A percentile compares a stretch with the other conserved stretches of the same genome.
Conservation (phyloP, 768 basidiomycete genomes). For the Phaeolepiota aurea region DNA sequence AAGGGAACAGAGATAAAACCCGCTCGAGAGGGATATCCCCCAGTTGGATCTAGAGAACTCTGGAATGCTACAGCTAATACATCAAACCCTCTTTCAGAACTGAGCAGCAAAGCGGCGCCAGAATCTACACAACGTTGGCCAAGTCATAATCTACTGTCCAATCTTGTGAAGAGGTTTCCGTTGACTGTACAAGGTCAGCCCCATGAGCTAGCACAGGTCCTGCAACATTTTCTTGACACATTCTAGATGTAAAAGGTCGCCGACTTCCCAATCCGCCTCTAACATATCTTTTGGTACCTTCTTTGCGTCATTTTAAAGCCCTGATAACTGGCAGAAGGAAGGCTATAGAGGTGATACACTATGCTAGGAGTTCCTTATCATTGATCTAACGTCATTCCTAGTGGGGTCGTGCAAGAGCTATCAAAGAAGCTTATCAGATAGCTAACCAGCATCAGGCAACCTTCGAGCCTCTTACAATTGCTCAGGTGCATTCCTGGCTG, state of each 20-base stretch:
- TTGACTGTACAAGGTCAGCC: constrained; percentile 31
- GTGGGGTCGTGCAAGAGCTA: constrained; percentile 41
- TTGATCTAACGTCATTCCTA: constrained; percentile 10
- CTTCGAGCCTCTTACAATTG: constrained; percentile 24
- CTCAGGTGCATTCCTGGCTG: constrained; percentile 40
- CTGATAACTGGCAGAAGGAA: constrained; percentile 37
- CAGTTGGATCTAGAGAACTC: constrained; percentile 23
- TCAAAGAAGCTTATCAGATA: constrained; percentile 30
- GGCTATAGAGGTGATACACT: constrained; percentile 36
- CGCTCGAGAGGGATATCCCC: constrained; percentile 17
- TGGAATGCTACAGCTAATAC: too few relatives aligned
- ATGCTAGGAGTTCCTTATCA: not conserved
- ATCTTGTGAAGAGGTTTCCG: constrained; percentile 28
- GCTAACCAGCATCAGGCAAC: constrained; percentile 10
- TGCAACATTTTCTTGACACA: not conserved
- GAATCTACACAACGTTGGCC: too few relatives aligned
- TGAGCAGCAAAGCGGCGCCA: too few relatives aligned
- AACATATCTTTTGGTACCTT: constrained; percentile 32
- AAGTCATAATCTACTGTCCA: constrained; percentile 18
- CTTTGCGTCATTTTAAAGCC: constrained; percentile 22
- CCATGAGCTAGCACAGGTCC: not conserved
- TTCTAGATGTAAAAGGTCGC: not conserved
- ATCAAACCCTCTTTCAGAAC: too few relatives aligned
- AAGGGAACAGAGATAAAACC: constrained; percentile 33
- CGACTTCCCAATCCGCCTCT: constrained; percentile 7